Percentiles rank a stretch among this genome's conserved stretches.
phyloP scores from a whole-genome alignment of 139 green algal species.

The Chlorella sp. region DNA sequence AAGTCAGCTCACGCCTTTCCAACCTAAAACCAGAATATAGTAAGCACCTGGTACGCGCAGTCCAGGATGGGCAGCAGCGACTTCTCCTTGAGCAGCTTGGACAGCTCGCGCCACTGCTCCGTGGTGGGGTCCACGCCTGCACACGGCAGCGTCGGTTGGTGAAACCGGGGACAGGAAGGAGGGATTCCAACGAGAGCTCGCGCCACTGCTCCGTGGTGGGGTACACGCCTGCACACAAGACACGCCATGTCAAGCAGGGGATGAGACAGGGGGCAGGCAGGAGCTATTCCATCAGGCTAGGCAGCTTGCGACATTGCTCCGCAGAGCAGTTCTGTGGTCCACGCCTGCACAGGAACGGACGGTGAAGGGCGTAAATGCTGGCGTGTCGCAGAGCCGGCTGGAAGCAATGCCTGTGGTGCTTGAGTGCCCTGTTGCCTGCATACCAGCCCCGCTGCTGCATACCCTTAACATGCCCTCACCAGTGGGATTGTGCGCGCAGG shows the following conservation, averaged over 20 bases:
- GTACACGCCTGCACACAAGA: slow-evolving; percentile 84
- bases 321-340: not conserved
- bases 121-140: slow-evolving; percentile 87
- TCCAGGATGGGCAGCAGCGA: slow-evolving; percentile 91
- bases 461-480: too few species aligned
- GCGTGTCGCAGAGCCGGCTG: too few species aligned
- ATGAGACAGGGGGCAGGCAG: not conserved
- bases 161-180: too few species aligned
- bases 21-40: not conserved
- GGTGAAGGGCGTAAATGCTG: too few species aligned
- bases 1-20: not conserved
- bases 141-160: not conserved
- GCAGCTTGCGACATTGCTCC: too few species aligned
- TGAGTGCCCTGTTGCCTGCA: too few species aligned
- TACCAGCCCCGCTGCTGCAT: too few species aligned
- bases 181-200: slow-evolving; percentile 16
- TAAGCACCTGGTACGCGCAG: slow-evolving; percentile 87
- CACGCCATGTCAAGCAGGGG: too few species aligned
- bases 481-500: slow-evolving; percentile 89
- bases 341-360: not conserved
- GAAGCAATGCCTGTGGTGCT: too few species aligned
- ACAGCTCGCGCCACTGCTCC: slow-evolving; percentile 55
- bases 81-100: slow-evolving; percentile 66
- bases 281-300: too few species aligned
- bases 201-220: slow-evolving; percentile 72